A percentile compares a stretch with the other conserved stretches of the same genome.
Evolutionary conservation across 2,329 filamentous ascomycete species (phyloP).

Genomic region (Septoria linicola): DNA sequence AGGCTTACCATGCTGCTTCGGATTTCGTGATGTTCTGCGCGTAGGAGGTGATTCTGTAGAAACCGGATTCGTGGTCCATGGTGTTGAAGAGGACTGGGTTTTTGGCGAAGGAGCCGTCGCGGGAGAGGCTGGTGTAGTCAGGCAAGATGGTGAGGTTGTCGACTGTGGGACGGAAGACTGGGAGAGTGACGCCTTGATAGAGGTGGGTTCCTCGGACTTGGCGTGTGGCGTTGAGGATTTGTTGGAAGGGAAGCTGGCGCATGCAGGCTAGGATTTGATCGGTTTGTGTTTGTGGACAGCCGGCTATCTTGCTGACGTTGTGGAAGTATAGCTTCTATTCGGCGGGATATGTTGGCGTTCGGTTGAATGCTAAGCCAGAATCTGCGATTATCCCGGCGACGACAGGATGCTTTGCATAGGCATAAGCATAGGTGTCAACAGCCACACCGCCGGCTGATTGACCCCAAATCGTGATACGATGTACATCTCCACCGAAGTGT

Average conservation of each 20-base stretch:
- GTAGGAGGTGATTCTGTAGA: not conserved
- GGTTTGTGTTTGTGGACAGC: conserved; percentile 4
- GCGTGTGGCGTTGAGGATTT: not conserved
- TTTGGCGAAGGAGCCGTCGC: conserved; percentile 38
- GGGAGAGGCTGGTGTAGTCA: conserved; percentile 22
- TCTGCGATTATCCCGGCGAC: conserved; percentile 40
- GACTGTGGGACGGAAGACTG: conserved; percentile 31
- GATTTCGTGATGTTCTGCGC: not conserved
- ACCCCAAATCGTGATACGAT: conserved; percentile 28
- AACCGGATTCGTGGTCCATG: not conserved
- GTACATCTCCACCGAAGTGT: conserved; percentile 50
- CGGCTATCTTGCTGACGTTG: conserved; percentile 39
- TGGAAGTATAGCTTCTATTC: conserved; percentile 38
- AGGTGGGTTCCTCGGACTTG: not conserved
- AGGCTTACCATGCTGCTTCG: not conserved
- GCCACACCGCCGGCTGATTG: conserved; percentile 23
- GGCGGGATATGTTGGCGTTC: not conserved
- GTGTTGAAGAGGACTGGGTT: conserved; percentile 15
- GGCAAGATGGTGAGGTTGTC: conserved; percentile 30
- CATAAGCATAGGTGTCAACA: conserved; percentile 35
- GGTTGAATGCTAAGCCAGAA: conserved; percentile 40
- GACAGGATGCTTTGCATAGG: conserved; percentile 40
- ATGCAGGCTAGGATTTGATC: conserved; percentile 16
- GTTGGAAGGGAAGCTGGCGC: not conserved
- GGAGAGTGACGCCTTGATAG: conserved; percentile 1